Evolutionary conservation across 75 land plant genomes (phyloP).

Genomic region (Larix kaempferi): DNA sequence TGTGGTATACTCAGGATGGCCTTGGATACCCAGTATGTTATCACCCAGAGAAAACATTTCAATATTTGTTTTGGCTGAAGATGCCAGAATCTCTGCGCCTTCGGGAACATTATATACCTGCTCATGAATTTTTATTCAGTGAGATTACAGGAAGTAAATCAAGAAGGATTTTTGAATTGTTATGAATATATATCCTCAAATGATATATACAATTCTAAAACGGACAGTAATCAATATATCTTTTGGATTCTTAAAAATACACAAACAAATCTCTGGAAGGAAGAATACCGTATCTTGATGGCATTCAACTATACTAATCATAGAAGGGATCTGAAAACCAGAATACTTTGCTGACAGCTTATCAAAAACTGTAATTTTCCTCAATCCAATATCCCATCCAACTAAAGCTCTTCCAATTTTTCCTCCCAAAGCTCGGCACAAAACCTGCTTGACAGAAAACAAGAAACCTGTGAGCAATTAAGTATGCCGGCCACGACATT

Average conservation of each 20-base stretch:
- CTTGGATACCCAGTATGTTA: slow-evolving; percentile 79
- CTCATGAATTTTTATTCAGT: background rate
- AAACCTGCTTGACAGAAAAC: slow-evolving; percentile 36
- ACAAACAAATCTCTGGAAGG: background rate
- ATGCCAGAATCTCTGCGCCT: slow-evolving; percentile 50
- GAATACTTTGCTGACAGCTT: slow-evolving; percentile 38
- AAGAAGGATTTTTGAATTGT: too few relatives aligned
- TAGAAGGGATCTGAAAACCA: slow-evolving; percentile 40
- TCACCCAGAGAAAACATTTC: slow-evolving; percentile 71
- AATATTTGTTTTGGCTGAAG: slow-evolving; percentile 54
- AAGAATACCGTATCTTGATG: slow-evolving; percentile 69
- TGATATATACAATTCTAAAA: too few relatives aligned
- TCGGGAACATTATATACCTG: slow-evolving; percentile 62
- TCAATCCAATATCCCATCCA: slow-evolving; percentile 92
- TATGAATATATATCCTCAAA: too few relatives aligned
- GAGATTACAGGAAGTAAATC: background rate
- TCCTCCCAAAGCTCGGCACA: slow-evolving; percentile 84
- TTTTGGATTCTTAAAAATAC: too few relatives aligned
- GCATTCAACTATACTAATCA: slow-evolving; percentile 51
- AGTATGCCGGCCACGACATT: too few relatives aligned
- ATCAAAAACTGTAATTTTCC: slow-evolving; percentile 28
- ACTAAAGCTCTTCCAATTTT: slow-evolving; percentile 52
- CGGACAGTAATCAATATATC: too few relatives aligned
- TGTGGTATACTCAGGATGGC: slow-evolving; percentile 81
- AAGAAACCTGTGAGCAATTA: too few relatives aligned